Base-by-base conservation (phyloP, 306 rosid species). In the Trifolium pratense region DNA sequence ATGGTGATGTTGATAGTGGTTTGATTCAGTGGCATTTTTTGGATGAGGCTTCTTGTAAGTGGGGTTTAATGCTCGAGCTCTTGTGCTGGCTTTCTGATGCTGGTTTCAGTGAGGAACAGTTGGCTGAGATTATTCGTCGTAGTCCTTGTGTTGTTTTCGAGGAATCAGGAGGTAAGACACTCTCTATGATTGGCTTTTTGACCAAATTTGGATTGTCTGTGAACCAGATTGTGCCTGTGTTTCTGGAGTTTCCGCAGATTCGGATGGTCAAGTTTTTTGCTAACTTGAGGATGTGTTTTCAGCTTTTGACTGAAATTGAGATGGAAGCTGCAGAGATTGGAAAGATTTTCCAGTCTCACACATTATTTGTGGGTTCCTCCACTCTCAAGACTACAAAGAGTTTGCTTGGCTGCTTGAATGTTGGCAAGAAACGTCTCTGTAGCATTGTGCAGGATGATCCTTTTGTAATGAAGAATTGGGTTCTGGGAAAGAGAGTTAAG, bases 381-480 rank as follows among this genome's bases (percentile, higher is more conserved):
- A 65, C 85, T 40, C 20, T 90, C 74, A 90, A 86, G 75, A 90
- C 36, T 64, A 70, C 87, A 3, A 87, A 40, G 74, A 87, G 84
- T 74, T 83, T 93, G 78, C 79, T 82, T 8, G 1, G 63, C 57
- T 32, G 12, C 58, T 80, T 90, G 86, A 86, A 84, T n/a, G 84
- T 75, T 5, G 98, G 98, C 34, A 89, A 87, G 88, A 85, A 81
- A 78, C 84, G 88, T 34, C 73, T 90, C 37, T 53, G 85, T 57
- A 70, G 55, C 9, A 6, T 87, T 1, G 45, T 93, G 76, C 84
- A 52, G 81, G 89, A 89, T 55, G 85, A 89, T 77, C 98, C 97
- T n/a, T 55, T 77, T 40, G 78, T 49, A 48, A 58, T 93, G 81
- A 74, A 79, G 85, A 89, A 81, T 61, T 89, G 90, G 91, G 86